phyloP scores from a whole-genome alignment of 306 rosid species.

The Cicer yamashitae region DNA sequence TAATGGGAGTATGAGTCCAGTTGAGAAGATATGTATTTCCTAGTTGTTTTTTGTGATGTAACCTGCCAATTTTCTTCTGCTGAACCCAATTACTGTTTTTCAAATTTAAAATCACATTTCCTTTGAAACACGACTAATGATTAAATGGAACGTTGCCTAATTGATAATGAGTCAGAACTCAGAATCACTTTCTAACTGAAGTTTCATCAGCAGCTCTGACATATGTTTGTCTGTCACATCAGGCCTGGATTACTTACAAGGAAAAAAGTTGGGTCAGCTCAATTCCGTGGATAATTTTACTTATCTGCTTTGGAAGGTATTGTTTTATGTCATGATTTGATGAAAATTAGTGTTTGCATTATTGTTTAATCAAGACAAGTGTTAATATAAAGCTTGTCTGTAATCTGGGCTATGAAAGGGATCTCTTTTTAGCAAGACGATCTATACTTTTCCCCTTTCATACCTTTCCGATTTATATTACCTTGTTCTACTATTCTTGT shows the following conservation, averaged over 20 bases:
- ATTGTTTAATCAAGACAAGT: conserved; percentile 20
- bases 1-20: not conserved
- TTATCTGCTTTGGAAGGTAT: conserved; percentile 79
- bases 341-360: not conserved
- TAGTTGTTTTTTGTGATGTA: not conserved
- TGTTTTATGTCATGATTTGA: conserved; percentile 22
- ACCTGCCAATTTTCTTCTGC: not conserved
- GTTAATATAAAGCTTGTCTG: conserved; percentile 1
- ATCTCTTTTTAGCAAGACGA: conserved; percentile 20
- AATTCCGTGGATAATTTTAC: conserved; percentile 65
- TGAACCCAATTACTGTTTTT: conserved; percentile 2
- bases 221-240: conserved; percentile 37
- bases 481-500: conserved; percentile 20
- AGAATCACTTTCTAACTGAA: conserved; percentile 17
- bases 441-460: not conserved
- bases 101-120: conserved; percentile 19
- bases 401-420: conserved; percentile 24
- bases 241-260: conserved; percentile 84
- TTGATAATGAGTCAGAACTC: conserved; percentile 1
- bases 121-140: not conserved
- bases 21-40: conserved; percentile 7
- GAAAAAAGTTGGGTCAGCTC: conserved; percentile 74
- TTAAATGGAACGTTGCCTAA: conserved; percentile 6
- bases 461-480: conserved; percentile 9
- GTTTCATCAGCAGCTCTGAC: conserved; percentile 39